Evolutionary conservation across 768 basidiomycete species (phyloP).

Genomic region (Clathrus columnatus): DNA sequence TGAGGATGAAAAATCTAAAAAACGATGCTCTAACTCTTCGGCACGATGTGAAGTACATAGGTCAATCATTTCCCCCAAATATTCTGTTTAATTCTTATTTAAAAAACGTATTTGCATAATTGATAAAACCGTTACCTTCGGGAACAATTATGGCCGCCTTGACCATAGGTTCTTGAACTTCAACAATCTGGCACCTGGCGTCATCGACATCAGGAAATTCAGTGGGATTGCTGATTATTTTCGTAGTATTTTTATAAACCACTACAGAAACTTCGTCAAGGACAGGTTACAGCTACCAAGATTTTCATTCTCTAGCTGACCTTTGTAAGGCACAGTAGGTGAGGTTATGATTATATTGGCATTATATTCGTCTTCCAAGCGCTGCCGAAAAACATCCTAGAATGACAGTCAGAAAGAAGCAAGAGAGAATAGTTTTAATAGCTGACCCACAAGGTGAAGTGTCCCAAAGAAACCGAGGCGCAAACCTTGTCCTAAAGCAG

Average conservation of each 20-base stretch:
- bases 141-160: constrained; percentile 92
- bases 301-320: constrained; percentile 29
- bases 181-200: constrained; percentile 43
- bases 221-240: constrained; percentile 82
- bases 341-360: constrained; percentile 93
- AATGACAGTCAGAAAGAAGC: background rate
- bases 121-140: constrained; percentile 46
- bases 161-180: constrained; percentile 88
- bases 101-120: background rate
- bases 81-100: constrained; percentile 43
- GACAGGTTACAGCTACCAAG: background rate
- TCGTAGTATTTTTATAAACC: constrained; percentile 55
- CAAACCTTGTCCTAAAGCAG: constrained; percentile 91
- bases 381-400: constrained; percentile 79
- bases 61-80: constrained; percentile 94
- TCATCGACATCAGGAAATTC: constrained; percentile 87
- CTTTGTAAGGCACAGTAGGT: constrained; percentile 90
- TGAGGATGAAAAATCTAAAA: constrained; percentile 51
- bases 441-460: constrained; percentile 63
- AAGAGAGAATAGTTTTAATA: background rate
- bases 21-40: constrained; percentile 72
- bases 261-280: constrained; percentile 46
- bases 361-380: constrained; percentile 94
- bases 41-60: constrained; percentile 83
- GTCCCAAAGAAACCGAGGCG: constrained; percentile 93